Percentiles rank a stretch among this genome's conserved stretches.
Evolutionary conservation across 2,329 filamentous ascomycete species (phyloP).

Genomic region (Talaromyces sp.): DNA sequence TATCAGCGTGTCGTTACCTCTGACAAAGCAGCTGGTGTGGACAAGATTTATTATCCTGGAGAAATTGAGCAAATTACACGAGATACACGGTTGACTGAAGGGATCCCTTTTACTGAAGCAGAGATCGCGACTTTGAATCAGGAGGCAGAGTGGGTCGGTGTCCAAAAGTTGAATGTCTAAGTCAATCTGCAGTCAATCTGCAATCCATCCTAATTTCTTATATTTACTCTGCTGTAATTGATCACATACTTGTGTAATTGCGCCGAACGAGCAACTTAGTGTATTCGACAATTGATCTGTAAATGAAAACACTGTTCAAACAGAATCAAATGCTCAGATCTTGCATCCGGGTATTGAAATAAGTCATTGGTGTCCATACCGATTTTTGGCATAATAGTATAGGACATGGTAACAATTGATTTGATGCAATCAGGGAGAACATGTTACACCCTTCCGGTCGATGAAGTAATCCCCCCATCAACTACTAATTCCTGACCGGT

Average conservation of each 20-base stretch:
- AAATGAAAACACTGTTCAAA: too few species aligned
- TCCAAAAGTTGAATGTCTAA: slow-evolving; percentile 15
- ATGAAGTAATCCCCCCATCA: slow-evolving; percentile 17
- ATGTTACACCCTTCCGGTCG: neutral
- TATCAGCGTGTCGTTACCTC: slow-evolving; percentile 53
- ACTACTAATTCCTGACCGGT: slow-evolving; percentile 63
- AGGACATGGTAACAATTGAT: neutral
- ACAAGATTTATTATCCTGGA: slow-evolving; percentile 57
- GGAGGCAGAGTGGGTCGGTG: slow-evolving; percentile 48
- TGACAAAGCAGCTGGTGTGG: slow-evolving; percentile 53
- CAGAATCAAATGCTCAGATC: neutral
- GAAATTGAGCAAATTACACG: slow-evolving; percentile 54
- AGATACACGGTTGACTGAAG: slow-evolving; percentile 40
- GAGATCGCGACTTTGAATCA: slow-evolving; percentile 51
- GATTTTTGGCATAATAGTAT: too few species aligned
- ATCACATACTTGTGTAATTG: too few species aligned
- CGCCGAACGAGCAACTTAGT: too few species aligned
- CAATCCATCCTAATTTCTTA: neutral
- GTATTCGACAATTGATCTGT: too few species aligned
- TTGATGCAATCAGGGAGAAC: neutral
- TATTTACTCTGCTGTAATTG: too few species aligned
- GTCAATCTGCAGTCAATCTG: neutral
- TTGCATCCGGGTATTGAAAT: neutral
- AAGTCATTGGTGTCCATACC: too few species aligned
- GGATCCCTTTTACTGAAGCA: slow-evolving; percentile 50